phyloP scores from a whole-genome alignment of 2,329 filamentous ascomycete genomes.

The Aspergillus sp. region DNA sequence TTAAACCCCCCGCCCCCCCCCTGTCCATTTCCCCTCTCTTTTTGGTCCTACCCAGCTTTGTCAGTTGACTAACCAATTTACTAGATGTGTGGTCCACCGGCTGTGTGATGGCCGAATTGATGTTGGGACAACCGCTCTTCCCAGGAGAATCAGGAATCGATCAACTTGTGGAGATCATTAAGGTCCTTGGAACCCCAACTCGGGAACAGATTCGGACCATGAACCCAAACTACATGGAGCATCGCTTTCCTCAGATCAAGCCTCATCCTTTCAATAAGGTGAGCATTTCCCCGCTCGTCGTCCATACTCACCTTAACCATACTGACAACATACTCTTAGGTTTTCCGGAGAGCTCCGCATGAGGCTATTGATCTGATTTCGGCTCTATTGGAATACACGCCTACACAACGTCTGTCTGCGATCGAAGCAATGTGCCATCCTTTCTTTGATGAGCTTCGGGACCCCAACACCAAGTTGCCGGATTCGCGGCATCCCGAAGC shows the following conservation, averaged over 20 bases:
- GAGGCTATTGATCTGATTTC: slow-evolving; percentile 95
- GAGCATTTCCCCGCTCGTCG: slow-evolving; percentile 5
- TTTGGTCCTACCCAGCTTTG: background rate
- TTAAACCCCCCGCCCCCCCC: slow-evolving; percentile 31
- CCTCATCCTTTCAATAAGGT: slow-evolving; percentile 97
- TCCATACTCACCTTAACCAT: background rate
- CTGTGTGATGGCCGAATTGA: slow-evolving; percentile 98
- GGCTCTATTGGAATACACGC: slow-evolving; percentile 89
- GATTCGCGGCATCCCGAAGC: slow-evolving; percentile 88
- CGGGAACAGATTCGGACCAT: slow-evolving; percentile 98
- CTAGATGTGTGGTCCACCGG: slow-evolving; percentile 98
- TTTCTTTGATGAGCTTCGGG: slow-evolving; percentile 95
- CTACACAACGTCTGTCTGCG: slow-evolving; percentile 86
- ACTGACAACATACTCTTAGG: slow-evolving; percentile 42
- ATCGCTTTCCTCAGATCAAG: slow-evolving; percentile 99
- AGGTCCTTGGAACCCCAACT: slow-evolving; percentile 92
- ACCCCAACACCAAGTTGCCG: slow-evolving; percentile 82
- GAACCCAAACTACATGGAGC: slow-evolving; percentile 99
- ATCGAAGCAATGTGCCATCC: slow-evolving; percentile 97
- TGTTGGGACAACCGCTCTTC: slow-evolving; percentile 96
- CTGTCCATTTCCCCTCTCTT: background rate
- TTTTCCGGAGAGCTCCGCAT: slow-evolving; percentile 91
- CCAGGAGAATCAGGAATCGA: slow-evolving; percentile 98
- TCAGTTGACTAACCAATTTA: slow-evolving; percentile 8
- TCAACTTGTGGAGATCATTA: slow-evolving; percentile 98